Base-by-base conservation (phyloP, 371 early-diverging fungal species). In the Choanephora cucurbitarum region DNA sequence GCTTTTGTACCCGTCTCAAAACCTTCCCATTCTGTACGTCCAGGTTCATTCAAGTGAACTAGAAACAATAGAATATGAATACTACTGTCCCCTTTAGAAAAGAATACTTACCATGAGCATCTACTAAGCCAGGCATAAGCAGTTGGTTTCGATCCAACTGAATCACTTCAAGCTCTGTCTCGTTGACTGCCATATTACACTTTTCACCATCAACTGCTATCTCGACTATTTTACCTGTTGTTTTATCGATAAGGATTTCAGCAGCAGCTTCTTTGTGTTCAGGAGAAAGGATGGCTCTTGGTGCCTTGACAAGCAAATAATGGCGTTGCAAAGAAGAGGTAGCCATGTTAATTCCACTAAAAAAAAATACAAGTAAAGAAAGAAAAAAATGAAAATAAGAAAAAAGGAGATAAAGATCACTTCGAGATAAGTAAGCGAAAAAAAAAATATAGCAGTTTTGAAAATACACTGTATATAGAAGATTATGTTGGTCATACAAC, bases 21-120 rank as follows among this genome's bases (percentile, higher is more conserved):
- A 9, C 91, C 91, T 69, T 91, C 91, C 91, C 91, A 91, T 55
- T 87, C 83, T 44, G 91, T 91, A 64, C 91, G 81, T 24, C 91
- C 91, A 15, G 91, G 91, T 65, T 90, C 89, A 60, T 90, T 90
- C 67, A 91, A 79, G 63, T 90, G 91, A 13, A 90, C 88, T 81
- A 67, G 19, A 55, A 13, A 43, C 34, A 22, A 44, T 19, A n/a
- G 11, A 44, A 44, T 24, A 28, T n/a, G 24, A 13, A 19, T 31
- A 7, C 10, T 44, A 3, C 24, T 17, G 18, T 42, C 11, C 19
- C 0, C 8, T 17, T 34, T 23, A 31, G n/a, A n/a, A n/a, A n/a
- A n/a, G n/a, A n/a, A n/a, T n/a, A 42, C 44, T 72, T 70, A 79
- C 73, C 87, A 63, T 91, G 91, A 31, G 88, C 87, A 68, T 91